A percentile compares a stretch with the other conserved stretches of the same genome.
phyloP scores from a whole-genome alignment of 2,329 filamentous ascomycete species.

The Phymatotrichopsis omnivora region DNA sequence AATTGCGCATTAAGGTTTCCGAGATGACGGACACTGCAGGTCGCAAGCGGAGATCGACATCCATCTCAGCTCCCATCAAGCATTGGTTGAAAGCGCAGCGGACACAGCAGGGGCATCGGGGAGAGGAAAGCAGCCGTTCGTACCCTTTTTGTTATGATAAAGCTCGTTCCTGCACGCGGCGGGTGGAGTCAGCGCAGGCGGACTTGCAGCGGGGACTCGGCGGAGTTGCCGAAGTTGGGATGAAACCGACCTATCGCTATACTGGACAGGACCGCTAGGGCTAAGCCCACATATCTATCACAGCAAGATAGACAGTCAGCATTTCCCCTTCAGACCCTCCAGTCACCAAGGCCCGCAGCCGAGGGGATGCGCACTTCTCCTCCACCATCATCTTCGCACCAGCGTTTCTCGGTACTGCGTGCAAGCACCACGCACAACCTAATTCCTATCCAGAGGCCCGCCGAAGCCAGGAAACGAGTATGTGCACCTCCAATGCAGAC shows the following conservation, averaged over 20 bases:
- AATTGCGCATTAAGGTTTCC: not conserved
- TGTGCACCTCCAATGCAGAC: too few relatives aligned
- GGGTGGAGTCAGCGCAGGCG: constrained; percentile 7
- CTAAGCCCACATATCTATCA: constrained; percentile 63
- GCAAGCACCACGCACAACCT: too few relatives aligned
- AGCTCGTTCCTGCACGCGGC: constrained; percentile 64
- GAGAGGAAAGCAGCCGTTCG: constrained; percentile 30
- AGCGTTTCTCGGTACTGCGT: too few relatives aligned
- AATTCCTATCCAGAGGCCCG: too few relatives aligned
- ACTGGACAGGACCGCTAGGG: constrained; percentile 62
- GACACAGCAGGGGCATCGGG: constrained; percentile 1
- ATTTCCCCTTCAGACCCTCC: constrained; percentile 10
- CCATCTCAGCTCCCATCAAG: constrained; percentile 4
- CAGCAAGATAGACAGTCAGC: constrained; percentile 17
- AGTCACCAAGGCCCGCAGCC: constrained; percentile 1
- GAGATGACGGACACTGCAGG: not conserved
- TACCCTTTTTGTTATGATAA: constrained; percentile 98
- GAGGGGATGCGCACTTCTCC: constrained; percentile 38
- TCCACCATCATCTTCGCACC: constrained; percentile 36
- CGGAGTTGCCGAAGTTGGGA: constrained; percentile 7
- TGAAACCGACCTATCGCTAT: constrained; percentile 59
- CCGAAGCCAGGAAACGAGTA: too few relatives aligned
- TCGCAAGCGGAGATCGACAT: too few relatives aligned
- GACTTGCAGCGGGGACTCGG: constrained; percentile 15
- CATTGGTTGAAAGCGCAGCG: constrained; percentile 1